phyloP scores from a whole-genome alignment of 108 stramenopile species.

The Conticribra weissflogii region DNA sequence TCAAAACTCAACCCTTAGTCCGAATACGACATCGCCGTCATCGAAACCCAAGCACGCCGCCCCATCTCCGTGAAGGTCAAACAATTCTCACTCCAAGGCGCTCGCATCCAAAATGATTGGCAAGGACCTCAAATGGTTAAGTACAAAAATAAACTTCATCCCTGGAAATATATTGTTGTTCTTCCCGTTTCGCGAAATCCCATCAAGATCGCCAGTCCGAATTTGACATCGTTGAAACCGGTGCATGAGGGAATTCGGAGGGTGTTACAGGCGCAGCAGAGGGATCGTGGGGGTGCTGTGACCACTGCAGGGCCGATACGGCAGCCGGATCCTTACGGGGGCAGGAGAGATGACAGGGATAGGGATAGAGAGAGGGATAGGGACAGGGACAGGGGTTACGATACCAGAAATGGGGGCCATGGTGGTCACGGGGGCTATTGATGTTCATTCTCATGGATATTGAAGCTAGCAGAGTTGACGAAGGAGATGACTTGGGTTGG shows the following conservation, averaged over 20 bases:
- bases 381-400: too few relatives aligned
- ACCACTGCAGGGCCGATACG: not conserved
- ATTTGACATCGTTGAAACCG: constrained; percentile 77
- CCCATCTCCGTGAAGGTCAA: constrained; percentile 92
- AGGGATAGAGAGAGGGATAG: constrained; percentile 11
- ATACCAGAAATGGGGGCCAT: too few relatives aligned
- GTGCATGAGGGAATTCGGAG: constrained; percentile 88
- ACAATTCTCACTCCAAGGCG: constrained; percentile 89
- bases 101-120: constrained; percentile 91
- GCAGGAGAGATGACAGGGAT: constrained; percentile 1
- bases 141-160: constrained; percentile 91
- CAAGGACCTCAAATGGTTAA: constrained; percentile 94
- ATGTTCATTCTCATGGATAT: too few relatives aligned
- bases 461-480: too few relatives aligned
- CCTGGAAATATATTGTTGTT: constrained; percentile 89
- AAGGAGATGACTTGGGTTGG: too few relatives aligned
- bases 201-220: constrained; percentile 90
- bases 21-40: constrained; percentile 92
- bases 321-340: constrained; percentile 12
- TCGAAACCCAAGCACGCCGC: constrained; percentile 89
- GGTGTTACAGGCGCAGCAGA: constrained; percentile 82
- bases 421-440: too few relatives aligned
- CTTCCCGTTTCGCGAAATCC: constrained; percentile 85
- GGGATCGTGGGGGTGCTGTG: constrained; percentile 52
- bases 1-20: constrained; percentile 45